Evolutionary conservation across 805 yeast genomes (phyloP).

Genomic region (Lachancea lanzarotensis): DNA sequence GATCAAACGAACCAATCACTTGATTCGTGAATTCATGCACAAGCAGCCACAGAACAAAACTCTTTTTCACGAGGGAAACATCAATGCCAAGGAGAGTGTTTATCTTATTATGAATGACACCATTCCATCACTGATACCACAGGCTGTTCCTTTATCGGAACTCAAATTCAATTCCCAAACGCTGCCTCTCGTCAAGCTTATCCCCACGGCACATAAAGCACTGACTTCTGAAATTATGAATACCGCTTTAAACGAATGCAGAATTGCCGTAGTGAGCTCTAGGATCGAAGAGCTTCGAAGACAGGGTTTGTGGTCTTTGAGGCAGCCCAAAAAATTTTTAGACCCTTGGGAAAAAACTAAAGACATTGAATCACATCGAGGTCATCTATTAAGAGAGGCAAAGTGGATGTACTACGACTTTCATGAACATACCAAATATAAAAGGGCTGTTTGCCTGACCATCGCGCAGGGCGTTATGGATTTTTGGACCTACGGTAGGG

Average conservation of each 20-base stretch:
- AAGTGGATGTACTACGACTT: constrained; percentile 80
- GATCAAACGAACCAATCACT: not conserved
- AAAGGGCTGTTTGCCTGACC: constrained; percentile 59
- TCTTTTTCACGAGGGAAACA: constrained; percentile 31
- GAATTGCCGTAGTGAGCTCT: constrained; percentile 80
- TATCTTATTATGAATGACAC: constrained; percentile 44
- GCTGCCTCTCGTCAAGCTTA: constrained; percentile 69
- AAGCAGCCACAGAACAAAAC: constrained; percentile 11
- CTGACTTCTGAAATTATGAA: constrained; percentile 81
- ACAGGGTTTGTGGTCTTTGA: constrained; percentile 81
- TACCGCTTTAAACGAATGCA: constrained; percentile 80
- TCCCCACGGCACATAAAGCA: constrained; percentile 82
- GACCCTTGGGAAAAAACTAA: constrained; percentile 50
- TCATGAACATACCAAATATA: constrained; percentile 61
- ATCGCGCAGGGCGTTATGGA: constrained; percentile 70
- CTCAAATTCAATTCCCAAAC: constrained; percentile 83
- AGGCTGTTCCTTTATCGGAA: constrained; percentile 70
- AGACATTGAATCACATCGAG: constrained; percentile 58
- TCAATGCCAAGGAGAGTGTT: constrained; percentile 40
- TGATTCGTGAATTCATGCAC: not conserved
- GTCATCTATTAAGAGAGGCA: constrained; percentile 64
- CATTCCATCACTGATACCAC: constrained; percentile 48
- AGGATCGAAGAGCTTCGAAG: constrained; percentile 88
- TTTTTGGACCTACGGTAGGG: constrained; percentile 72
- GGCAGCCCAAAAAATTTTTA: constrained; percentile 67